Base-by-base conservation (phyloP, 2,329 filamentous ascomycete genomes). In the Dactylellina drechsleri region DNA sequence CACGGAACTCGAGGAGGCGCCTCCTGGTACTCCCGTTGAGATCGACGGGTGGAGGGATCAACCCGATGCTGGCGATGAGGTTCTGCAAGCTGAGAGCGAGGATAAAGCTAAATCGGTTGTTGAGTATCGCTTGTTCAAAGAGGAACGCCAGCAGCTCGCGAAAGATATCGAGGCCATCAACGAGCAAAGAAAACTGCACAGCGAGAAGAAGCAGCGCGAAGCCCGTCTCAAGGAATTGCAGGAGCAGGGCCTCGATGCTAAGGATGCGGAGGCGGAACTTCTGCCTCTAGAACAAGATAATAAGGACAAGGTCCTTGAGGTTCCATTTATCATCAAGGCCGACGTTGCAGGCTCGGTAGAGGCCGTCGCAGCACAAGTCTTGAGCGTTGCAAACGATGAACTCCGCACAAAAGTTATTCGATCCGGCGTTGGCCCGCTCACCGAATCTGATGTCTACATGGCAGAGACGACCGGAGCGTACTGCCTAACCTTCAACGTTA, bases 281-380 rank as follows among this genome's bases (percentile, higher is more conserved):
- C 58, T 49, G 56, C 57, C 13, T 53, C 47, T 77, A 7, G 74
- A 79, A n/a, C 70, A 77, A 2, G 83, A 81, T 7, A 83, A 83
- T 26, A 76, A 78, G 1, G 71, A 78, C 1, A 78, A 80, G 13
- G 79, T 86, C 13, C 84, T 85, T 74, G 83, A 86, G 15, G 86
- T 97, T 56, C 91, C 91, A 79, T 95, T 98, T 82, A 88, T 95
- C 71, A 85, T 99, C 83, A 97, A 96, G 82, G 93, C 90, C 64
- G 95, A 99, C 79, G 95, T 98, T 16, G 91, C 91, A 76, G 95
- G 95, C 43, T 98, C 94, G 0, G 93, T 93, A 0, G 95, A 99
- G 83, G 95, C 95, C 1, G 91, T 98, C 1, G 85, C 89, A 74
- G 90, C 92, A 57, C 90, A 90, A 7, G 86, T 99, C 71, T 84